phyloP scores from a whole-genome alignment of 345 rosid species.

The Acer campestre region DNA sequence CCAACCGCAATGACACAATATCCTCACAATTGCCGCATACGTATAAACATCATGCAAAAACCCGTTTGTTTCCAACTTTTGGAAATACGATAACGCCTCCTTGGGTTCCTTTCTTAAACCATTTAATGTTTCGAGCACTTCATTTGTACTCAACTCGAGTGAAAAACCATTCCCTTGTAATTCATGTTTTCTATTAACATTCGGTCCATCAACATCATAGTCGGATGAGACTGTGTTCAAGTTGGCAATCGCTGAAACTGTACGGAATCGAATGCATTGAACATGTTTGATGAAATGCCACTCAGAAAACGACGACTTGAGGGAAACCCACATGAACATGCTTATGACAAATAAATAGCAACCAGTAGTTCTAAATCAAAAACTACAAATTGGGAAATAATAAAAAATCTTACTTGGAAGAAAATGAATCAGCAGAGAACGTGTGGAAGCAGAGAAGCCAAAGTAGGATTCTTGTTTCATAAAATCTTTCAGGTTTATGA shows the following conservation, averaged over 20 bases:
- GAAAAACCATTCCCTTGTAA: not conserved
- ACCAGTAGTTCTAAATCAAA: too few relatives aligned
- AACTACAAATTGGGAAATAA: too few relatives aligned
- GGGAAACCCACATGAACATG: conserved; percentile 32
- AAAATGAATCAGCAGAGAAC: too few relatives aligned
- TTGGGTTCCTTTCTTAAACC: conserved; percentile 43
- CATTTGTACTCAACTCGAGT: conserved; percentile 33
- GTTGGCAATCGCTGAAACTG: conserved; percentile 28
- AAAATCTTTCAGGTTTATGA: conserved; percentile 28
- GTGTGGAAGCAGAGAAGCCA: conserved; percentile 30
- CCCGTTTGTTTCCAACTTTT: conserved; percentile 37
- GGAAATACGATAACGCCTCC: conserved; percentile 46
- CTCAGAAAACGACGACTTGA: conserved; percentile 10
- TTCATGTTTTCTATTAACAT: conserved; percentile 4
- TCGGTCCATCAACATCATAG: conserved; percentile 19
- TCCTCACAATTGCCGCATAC: conserved; percentile 45
- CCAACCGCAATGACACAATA: conserved; percentile 45
- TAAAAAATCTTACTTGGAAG: too few relatives aligned
- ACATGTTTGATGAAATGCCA: conserved; percentile 19
- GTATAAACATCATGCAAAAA: conserved; percentile 44
- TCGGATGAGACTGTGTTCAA: conserved; percentile 29
- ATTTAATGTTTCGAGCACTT: conserved; percentile 38
- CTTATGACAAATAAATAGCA: too few relatives aligned
- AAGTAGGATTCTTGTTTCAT: conserved; percentile 42
- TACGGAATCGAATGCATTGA: conserved; percentile 26